phyloP scores from a whole-genome alignment of 371 early-diverging fungal genomes.

The Batrachochytrium dendrobatidis region DNA sequence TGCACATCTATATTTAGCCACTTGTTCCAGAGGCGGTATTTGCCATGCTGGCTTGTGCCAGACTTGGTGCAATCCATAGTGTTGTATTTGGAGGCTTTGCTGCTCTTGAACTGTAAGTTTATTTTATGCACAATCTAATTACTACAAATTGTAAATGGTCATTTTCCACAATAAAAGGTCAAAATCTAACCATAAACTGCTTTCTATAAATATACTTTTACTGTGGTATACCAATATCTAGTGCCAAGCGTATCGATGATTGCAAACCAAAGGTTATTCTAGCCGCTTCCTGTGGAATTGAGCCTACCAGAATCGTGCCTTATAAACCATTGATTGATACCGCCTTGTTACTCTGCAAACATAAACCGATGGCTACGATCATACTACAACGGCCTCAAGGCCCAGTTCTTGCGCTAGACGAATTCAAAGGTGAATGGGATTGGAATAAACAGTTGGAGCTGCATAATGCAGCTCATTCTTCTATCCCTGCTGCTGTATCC shows the following conservation, averaged over 20 bases:
- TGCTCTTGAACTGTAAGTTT: constrained; percentile 55
- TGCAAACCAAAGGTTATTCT: constrained; percentile 66
- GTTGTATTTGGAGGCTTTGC: constrained; percentile 85
- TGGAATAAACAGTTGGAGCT: constrained; percentile 25
- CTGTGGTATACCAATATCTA: no score
- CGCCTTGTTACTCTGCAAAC: constrained; percentile 48
- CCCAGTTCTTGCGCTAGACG: constrained; percentile 40
- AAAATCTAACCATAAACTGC: no score
- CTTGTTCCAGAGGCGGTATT: constrained; percentile 93
- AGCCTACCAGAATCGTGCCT: constrained; percentile 53
- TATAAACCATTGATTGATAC: constrained; percentile 66
- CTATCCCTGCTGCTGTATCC: constrained; percentile 35
- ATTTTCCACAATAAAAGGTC: no score
- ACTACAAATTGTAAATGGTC: no score
- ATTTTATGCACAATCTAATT: neutral
- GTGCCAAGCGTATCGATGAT: constrained; percentile 69
- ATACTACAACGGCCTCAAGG: constrained; percentile 55
- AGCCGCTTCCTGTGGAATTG: constrained; percentile 73
- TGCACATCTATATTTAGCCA: neutral
- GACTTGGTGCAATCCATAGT: constrained; percentile 83
- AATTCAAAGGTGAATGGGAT: constrained; percentile 50
- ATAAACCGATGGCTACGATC: constrained; percentile 48
- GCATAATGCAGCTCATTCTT: neutral
- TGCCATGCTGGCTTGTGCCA: constrained; percentile 88
- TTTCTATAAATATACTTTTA: no score